phyloP scores from a whole-genome alignment of 2,329 filamentous ascomycete genomes.

The Botryotinia narcissicola region DNA sequence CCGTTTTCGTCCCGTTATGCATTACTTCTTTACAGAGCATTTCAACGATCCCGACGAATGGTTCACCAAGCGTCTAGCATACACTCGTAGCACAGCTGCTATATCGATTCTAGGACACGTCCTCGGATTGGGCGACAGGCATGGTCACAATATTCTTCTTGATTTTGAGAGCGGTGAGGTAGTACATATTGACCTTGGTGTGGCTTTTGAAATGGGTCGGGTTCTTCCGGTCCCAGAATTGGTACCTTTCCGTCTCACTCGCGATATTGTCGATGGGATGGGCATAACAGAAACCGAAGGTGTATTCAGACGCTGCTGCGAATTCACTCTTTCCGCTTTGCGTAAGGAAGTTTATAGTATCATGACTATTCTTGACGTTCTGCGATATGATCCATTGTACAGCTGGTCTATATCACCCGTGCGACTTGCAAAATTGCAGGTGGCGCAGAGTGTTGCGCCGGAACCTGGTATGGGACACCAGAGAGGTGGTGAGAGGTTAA shows the following conservation, averaged over 20 bases:
- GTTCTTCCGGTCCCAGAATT: conserved; percentile 94
- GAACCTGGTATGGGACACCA: conserved; percentile 35
- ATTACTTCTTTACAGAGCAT: conserved; percentile 94
- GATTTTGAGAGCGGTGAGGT: conserved; percentile 89
- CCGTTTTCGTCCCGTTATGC: conserved; percentile 87
- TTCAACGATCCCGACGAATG: conserved; percentile 94
- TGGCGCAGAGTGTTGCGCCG: conserved; percentile 50
- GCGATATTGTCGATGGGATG: conserved; percentile 96
- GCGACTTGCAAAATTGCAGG: conserved; percentile 62
- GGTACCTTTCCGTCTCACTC: conserved; percentile 90
- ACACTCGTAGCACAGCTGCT: conserved; percentile 88
- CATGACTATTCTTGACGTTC: conserved; percentile 96
- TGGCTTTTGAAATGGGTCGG: conserved; percentile 94
- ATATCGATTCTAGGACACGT: conserved; percentile 95
- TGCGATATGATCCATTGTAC: conserved; percentile 97
- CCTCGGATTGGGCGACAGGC: conserved; percentile 87
- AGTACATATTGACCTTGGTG: conserved; percentile 94
- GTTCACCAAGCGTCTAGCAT: conserved; percentile 86
- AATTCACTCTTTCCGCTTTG: conserved; percentile 92
- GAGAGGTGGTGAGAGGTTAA: conserved; percentile 40
- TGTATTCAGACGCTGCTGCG: conserved; percentile 95
- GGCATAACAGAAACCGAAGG: conserved; percentile 93
- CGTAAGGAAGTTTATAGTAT: conserved; percentile 96
- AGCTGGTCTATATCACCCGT: conserved; percentile 86
- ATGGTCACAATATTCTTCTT: conserved; percentile 94